Evolutionary conservation across 1,284 basidiomycete species (phyloP).

Genomic region (Papiliotrema fonsecae): DNA sequence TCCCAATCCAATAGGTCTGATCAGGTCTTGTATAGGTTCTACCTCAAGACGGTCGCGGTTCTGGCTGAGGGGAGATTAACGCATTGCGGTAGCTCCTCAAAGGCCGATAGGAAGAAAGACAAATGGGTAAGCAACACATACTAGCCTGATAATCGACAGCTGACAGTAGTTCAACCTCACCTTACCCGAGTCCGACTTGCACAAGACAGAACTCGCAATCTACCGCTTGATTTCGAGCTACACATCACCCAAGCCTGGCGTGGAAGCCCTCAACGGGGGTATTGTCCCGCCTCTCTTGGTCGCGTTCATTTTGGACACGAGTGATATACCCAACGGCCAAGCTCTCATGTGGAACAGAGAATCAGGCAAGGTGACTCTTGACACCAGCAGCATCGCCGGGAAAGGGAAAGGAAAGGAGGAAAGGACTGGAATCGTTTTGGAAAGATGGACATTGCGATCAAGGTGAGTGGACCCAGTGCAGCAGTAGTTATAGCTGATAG

Average conservation of each 20-base stretch:
- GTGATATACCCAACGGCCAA: constrained; percentile 38
- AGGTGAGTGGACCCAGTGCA: constrained; percentile 21
- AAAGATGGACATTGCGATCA: constrained; percentile 43
- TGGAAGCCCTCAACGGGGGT: constrained; percentile 7
- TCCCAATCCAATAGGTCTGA: constrained; percentile 23
- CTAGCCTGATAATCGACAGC: background rate
- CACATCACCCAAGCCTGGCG: constrained; percentile 5
- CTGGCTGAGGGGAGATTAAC: constrained; percentile 42
- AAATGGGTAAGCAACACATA: constrained; percentile 38
- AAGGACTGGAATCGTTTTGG: constrained; percentile 38
- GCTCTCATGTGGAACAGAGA: constrained; percentile 38
- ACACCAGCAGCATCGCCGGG: constrained; percentile 13
- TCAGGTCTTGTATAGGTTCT: constrained; percentile 45
- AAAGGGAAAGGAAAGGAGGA: constrained; percentile 22
- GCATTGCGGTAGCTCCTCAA: constrained; percentile 24
- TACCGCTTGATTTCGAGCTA: constrained; percentile 34
- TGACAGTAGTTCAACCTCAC: constrained; percentile 40
- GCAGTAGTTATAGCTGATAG: background rate
- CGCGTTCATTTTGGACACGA: constrained; percentile 46
- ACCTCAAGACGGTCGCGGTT: constrained; percentile 45
- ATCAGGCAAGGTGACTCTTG: constrained; percentile 25
- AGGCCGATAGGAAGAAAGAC: constrained; percentile 38
- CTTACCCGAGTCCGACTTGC: constrained; percentile 40
- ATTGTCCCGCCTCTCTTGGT: constrained; percentile 43
- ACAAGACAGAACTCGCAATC: constrained; percentile 40